Evolutionary conservation across 306 rosid species (phyloP).

Genomic region (Senna siamea): DNA sequence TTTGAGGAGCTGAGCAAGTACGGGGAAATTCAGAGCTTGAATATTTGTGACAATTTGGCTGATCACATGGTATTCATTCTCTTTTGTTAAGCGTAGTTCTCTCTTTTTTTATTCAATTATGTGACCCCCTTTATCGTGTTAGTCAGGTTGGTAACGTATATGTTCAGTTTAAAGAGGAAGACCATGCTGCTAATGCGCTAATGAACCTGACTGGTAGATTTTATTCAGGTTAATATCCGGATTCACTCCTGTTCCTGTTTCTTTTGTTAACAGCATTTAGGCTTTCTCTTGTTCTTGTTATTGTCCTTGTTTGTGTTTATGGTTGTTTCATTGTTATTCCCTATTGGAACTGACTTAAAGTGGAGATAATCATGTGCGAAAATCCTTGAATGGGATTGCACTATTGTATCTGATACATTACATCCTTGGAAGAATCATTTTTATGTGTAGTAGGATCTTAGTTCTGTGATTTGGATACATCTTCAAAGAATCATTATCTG

Average conservation of each 20-base stretch:
- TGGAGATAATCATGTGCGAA: not conserved
- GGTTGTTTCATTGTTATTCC: no score
- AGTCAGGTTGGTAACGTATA: conserved; percentile 93
- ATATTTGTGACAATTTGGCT: conserved; percentile 94
- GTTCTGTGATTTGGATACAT: not conserved
- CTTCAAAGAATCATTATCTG: not conserved
- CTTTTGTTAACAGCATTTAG: no score
- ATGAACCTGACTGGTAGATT: conserved; percentile 80
- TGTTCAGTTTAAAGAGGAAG: conserved; percentile 86
- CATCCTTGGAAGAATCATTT: not conserved
- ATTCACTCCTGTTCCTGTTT: not conserved
- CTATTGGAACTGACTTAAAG: no score
- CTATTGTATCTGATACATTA: not conserved
- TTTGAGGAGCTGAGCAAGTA: conserved; percentile 96
- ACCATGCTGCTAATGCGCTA: conserved; percentile 93
- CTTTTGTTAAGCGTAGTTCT: conserved; percentile 17
- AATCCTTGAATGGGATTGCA: not conserved
- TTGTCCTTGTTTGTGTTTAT: no score
- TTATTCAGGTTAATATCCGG: conserved; percentile 65
- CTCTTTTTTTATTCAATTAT: not conserved
- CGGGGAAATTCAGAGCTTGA: conserved; percentile 90
- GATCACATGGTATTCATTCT: conserved; percentile 80
- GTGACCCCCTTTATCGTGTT: not conserved
- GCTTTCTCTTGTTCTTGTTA: no score
- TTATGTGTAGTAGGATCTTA: not conserved